Evolutionary conservation across 1,284 basidiomycete species (phyloP), one percentile per base, ranked within the genome.

Genomic region (Exobasidium cylindrosporum): DNA sequence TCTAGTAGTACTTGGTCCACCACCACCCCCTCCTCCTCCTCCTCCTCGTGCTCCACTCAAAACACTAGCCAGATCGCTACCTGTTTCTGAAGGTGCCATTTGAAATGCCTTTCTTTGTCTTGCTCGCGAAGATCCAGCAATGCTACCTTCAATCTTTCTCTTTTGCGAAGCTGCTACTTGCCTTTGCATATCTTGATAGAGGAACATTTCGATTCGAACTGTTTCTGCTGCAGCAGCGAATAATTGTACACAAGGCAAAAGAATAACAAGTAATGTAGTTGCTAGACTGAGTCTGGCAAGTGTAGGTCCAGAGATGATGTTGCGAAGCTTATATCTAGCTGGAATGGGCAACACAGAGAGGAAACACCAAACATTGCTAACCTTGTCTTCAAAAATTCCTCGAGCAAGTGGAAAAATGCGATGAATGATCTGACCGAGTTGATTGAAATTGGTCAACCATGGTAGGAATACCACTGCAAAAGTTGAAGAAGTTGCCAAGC

Each of bases 321-420:
- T 68, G 30, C 62, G 69, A 24, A 72, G 62, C 65, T 77, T 76
- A 57, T 61, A 70, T 6, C 65, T 49, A 32, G 56, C 54, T 5
- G 74, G 76, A 21, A 77, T 24, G 0, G 77, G 77, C 4, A 78
- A 62, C 6, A 77, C 74, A 1, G 62, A 64, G 35, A 73, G 40
- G 44, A 72, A 67, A 63, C 77, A 96, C 82, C 93, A 97, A 74
- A 95, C 90, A 78, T 96, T 97, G 50, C 92, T 90, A 24, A 97
- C 93, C 78, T 96, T 96, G 83, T 96, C 93, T 79, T 97, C 93
- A 73, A 96, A 96, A 4, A 97, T 83, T 6, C 93, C 92, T 46
- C 91, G 87, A 3, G 86, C 84, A 76, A 97, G 90, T 0, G 93
- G 93, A 78, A 97, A 96, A 68, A 96, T 91, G 14, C 93, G 87